Evolutionary conservation across 768 basidiomycete genomes (phyloP).

Genomic region (Macrolepiota fuliginosa): DNA sequence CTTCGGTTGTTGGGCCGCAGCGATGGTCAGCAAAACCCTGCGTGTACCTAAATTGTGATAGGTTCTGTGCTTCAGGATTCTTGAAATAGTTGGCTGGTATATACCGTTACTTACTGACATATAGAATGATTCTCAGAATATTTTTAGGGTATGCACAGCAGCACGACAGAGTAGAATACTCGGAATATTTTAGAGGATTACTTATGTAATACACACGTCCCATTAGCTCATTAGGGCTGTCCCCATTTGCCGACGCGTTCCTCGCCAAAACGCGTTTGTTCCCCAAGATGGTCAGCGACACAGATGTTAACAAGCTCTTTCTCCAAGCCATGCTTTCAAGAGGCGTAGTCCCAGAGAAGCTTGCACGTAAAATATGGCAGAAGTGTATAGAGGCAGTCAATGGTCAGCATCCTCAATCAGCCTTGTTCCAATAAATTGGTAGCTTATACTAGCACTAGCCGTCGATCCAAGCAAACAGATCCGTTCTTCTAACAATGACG

Average conservation of each 20-base stretch:
- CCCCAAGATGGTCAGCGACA: conserved; percentile 32
- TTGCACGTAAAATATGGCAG: conserved; percentile 65
- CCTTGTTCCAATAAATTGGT: not conserved
- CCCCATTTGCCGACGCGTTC: not conserved
- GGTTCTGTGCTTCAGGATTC: conserved; percentile 1
- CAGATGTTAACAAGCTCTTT: conserved; percentile 74
- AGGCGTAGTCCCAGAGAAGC: conserved; percentile 58
- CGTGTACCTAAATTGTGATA: conserved; percentile 66
- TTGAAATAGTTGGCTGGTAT: not conserved
- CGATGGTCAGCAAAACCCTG: conserved; percentile 98
- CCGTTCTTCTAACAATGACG: conserved; percentile 52
- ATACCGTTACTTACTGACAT: not conserved
- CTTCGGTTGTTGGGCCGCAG: conserved; percentile 87
- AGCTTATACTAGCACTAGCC: conserved; percentile 13
- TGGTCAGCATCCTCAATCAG: conserved; percentile 37
- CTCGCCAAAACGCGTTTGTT: not conserved
- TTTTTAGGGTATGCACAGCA: not conserved
- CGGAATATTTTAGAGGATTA: not conserved
- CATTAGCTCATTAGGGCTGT: not conserved
- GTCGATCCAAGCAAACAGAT: not conserved
- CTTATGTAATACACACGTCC: conserved; percentile 10
- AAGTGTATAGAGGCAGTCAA: conserved; percentile 67
- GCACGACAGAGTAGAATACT: not conserved
- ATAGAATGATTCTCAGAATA: not conserved
- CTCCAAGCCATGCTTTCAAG: conserved; percentile 78